phyloP scores from a whole-genome alignment of 164 flowering plant species.

The Vitis labrusca region DNA sequence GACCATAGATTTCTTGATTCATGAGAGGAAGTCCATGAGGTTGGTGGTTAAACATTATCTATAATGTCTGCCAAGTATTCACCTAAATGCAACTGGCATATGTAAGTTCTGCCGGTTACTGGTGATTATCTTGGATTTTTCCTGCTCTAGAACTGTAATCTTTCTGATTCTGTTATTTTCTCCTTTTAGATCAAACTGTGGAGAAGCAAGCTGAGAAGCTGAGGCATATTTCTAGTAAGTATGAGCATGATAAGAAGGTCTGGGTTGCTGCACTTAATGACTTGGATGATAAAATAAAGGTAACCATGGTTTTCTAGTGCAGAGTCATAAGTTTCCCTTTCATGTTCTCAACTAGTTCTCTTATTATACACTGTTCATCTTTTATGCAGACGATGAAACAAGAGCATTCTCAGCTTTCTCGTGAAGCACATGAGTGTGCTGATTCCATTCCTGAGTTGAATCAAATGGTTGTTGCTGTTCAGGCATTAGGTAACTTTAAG shows the following conservation, averaged over 20 bases:
- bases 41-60: too few relatives aligned
- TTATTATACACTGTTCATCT: background rate
- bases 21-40: too few relatives aligned
- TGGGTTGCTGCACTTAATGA: conserved; percentile 54
- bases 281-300: conserved; percentile 64
- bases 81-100: too few relatives aligned
- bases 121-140: too few relatives aligned
- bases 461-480: conserved; percentile 75
- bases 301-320: conserved; percentile 8
- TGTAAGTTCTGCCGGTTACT: too few relatives aligned
- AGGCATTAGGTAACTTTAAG: conserved; percentile 57
- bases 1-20: too few relatives aligned
- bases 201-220: conserved; percentile 56
- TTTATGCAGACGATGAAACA: conserved; percentile 53
- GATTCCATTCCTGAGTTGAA: conserved; percentile 77
- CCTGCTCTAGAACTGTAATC: too few relatives aligned
- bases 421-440: conserved; percentile 79
- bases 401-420: conserved; percentile 62
- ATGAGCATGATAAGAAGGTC: conserved; percentile 53
- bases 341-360: background rate
- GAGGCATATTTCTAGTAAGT: conserved; percentile 47
- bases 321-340: background rate
- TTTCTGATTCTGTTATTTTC: background rate
- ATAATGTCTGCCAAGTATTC: too few relatives aligned
- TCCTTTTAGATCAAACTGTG: conserved; percentile 49